Conservation (phyloP, 495 filamentous ascomycete species). For the Penicillium taxi region DNA sequence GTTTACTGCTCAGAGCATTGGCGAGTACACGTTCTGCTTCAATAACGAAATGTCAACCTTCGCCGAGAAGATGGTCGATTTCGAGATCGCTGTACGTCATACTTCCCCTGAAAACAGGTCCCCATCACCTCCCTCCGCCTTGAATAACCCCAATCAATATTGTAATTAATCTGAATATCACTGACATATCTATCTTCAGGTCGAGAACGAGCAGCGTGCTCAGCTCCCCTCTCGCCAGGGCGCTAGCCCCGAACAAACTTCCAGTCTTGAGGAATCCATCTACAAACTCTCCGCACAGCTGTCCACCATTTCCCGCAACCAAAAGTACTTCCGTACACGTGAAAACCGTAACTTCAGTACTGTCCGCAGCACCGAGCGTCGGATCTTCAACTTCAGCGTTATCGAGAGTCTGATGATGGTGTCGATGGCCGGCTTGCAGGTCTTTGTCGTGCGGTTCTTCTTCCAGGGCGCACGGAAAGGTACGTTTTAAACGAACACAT, state of each 20-base stretch:
- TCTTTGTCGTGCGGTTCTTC: slow-evolving; percentile 97
- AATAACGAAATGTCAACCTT: slow-evolving; percentile 98
- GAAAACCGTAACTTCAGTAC: slow-evolving; percentile 99
- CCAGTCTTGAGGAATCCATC: slow-evolving; percentile 86
- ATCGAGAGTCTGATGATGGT: slow-evolving; percentile 89
- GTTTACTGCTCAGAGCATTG: slow-evolving; percentile 87
- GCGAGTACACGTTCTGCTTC: slow-evolving; percentile 97
- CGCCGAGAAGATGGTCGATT: slow-evolving; percentile 96
- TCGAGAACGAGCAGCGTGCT: slow-evolving; percentile 83
- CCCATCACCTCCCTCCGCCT: neutral
- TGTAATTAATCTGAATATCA: neutral
- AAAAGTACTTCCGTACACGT: slow-evolving; percentile 98
- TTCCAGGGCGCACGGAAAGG: slow-evolving; percentile 85
- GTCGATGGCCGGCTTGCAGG: slow-evolving; percentile 92
- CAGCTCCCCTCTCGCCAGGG: slow-evolving; percentile 86
- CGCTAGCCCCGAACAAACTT: slow-evolving; percentile 83
- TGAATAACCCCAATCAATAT: neutral
- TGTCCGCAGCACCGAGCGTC: slow-evolving; percentile 85
- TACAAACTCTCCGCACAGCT: slow-evolving; percentile 90
- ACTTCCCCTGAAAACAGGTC: slow-evolving; percentile 1
- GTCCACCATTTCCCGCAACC: slow-evolving; percentile 93
- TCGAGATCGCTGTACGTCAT: slow-evolving; percentile 85
- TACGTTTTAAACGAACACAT: too few relatives aligned
- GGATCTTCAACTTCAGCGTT: slow-evolving; percentile 96
- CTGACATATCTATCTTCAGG: slow-evolving; percentile 42